Conservation (phyloP, 352 stramenopile species). For the Globisporangium uncinulatum region DNA sequence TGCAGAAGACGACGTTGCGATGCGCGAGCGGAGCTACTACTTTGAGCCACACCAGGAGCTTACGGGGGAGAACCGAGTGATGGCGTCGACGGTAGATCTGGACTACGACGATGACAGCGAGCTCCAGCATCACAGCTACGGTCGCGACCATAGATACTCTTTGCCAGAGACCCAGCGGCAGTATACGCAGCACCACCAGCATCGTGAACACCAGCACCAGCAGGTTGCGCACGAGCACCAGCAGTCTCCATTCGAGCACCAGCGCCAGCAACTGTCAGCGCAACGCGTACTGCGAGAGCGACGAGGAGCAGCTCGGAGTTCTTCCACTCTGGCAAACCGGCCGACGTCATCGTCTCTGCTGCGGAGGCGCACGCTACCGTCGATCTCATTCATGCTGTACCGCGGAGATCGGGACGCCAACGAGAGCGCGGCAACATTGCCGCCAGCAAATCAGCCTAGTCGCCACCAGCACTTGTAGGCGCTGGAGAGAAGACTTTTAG, state of each 20-base stretch:
- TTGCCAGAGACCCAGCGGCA: not conserved
- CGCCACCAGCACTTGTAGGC: too few species aligned
- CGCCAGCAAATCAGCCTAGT: too few species aligned
- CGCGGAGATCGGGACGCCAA: slow-evolving; percentile 21
- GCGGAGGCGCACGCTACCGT: slow-evolving; percentile 20
- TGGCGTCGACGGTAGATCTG: slow-evolving; percentile 10
- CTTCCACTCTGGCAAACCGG: too few species aligned
- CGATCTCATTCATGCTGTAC: slow-evolving; percentile 33
- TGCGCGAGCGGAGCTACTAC: not conserved
- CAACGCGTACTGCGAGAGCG: not conserved
- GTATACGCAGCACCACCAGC: not conserved
- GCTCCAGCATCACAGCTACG: not conserved
- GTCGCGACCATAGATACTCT: too few species aligned
- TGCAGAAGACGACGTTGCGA: not conserved
- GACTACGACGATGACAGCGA: slow-evolving; percentile 1
- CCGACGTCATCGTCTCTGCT: slow-evolving; percentile 13
- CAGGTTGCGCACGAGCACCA: too few species aligned
- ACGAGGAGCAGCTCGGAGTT: not conserved
- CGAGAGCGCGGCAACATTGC: not conserved
- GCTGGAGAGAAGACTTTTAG: too few species aligned
- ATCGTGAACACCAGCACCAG: not conserved
- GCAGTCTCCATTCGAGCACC: not conserved
- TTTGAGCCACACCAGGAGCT: slow-evolving; percentile 1
- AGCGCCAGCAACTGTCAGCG: not conserved
- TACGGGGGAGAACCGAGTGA: slow-evolving; percentile 2